Base-by-base conservation (phyloP, 148 eudicot genomes). In the Talinum fruticosum region DNA sequence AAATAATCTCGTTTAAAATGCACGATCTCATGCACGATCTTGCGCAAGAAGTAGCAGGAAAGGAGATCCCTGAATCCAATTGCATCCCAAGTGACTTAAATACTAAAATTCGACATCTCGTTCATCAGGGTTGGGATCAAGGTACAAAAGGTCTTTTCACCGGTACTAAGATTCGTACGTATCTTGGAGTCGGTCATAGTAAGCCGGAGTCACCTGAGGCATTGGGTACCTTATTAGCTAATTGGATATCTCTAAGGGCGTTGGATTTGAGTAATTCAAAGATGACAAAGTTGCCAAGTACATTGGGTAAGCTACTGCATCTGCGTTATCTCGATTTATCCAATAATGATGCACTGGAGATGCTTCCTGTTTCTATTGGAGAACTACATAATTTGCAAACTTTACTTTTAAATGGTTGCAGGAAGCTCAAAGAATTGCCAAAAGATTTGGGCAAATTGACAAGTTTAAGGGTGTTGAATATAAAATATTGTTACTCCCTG, bases 11-110 rank as follows among this genome's bases (percentile, higher is more conserved):
- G 5, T 77, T 19, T 29, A 77, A 77, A 37, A 69, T 77, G 41
- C 79, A 77, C n/a, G 71, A 68, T 28, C 24, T 77, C 13, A 29
- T 77, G 54, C 54, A 49, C 19, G 54, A 49, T 14, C 13, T 49
- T 49, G 54, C 54, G 15, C 54, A 49, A 49, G 54, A 49, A 49
- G 16, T 49, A 49, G 54, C 54, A 4, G 4, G 19, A 13, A 49
- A 49, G 54, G 54, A 49, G 15, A 49, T 49, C 15, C 19, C 4
- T 13, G 54, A 16, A 13, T 3, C 16, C 3, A 14, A 0, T 2
- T 49, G 15, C 19, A 1, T 49, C 19, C 3, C 54, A 14, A 49
- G 19, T 3, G 15, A 14, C 54, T 49, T 49, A 49, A 16, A 49
- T 16, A 49, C 13, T 13, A 14, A 49, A 13, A 14, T 49, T 49